Conservation (phyloP, 148 eudicot genomes). For the Suaeda aralocaspica region DNA sequence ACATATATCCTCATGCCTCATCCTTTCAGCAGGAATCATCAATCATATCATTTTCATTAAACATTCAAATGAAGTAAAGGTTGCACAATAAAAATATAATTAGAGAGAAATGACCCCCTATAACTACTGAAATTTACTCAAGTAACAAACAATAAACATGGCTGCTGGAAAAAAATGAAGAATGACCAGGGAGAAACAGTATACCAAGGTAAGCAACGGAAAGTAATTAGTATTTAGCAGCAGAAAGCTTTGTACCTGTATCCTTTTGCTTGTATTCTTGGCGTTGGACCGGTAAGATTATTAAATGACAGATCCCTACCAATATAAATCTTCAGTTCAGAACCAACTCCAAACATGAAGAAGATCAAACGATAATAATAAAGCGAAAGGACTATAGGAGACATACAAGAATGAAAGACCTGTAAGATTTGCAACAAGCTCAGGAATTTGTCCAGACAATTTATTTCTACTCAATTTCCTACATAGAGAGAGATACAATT, state of each 20-base stretch:
- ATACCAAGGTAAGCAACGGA: too few relatives aligned
- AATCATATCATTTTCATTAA: not conserved
- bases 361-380: not conserved
- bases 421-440: constrained; percentile 61
- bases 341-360: not conserved
- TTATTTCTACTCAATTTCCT: constrained; percentile 80
- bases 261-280: constrained; percentile 64
- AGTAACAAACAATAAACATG: not conserved
- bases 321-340: constrained; percentile 15
- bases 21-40: not conserved
- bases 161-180: not conserved
- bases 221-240: not conserved
- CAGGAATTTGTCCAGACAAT: constrained; percentile 76
- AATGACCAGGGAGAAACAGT: not conserved
- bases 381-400: constrained; percentile 16
- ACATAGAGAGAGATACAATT: constrained; percentile 22
- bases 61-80: not conserved
- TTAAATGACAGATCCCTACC: constrained; percentile 81
- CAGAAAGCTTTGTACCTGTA: constrained; percentile 47
- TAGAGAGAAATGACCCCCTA: not conserved
- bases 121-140: not conserved
- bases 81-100: not conserved
- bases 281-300: constrained; percentile 79
- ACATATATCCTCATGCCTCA: not conserved
- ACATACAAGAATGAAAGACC: constrained; percentile 94